A percentile compares a stretch with the other conserved stretches of the same genome.
Conservation (phyloP, 1,284 basidiomycete species). For the Rhodofomes roseus region DNA sequence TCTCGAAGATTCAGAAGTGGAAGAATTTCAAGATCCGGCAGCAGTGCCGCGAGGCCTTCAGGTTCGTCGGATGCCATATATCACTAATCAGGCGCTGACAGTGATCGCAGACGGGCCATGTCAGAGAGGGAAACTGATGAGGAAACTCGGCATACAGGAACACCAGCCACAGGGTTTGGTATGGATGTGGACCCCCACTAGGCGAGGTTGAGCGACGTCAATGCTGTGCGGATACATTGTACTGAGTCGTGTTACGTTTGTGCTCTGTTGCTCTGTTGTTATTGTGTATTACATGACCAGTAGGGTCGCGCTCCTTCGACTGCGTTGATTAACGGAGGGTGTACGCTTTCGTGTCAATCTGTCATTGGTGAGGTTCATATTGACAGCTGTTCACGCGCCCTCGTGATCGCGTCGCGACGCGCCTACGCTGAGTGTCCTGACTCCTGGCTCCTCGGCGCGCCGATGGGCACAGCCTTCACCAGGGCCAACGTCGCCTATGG, state of each 20-base stretch:
- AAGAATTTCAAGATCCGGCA: constrained; percentile 23
- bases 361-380: background rate
- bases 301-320: too few relatives aligned
- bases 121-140: constrained; percentile 7
- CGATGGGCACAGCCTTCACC: background rate
- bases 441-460: too few relatives aligned
- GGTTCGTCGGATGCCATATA: constrained; percentile 12
- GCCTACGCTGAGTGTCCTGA: background rate
- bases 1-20: constrained; percentile 29
- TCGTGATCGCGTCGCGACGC: background rate
- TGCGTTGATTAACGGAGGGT: too few relatives aligned
- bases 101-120: constrained; percentile 4
- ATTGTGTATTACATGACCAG: too few relatives aligned
- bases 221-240: too few relatives aligned
- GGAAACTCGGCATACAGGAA: background rate
- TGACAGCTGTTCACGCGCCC: background rate
- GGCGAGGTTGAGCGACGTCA: too few relatives aligned
- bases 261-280: too few relatives aligned
- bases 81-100: background rate
- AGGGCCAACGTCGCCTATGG: background rate
- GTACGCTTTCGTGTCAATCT: too few relatives aligned
- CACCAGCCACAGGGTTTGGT: background rate
- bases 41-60: constrained; percentile 29
- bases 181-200: background rate
- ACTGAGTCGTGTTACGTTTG: too few relatives aligned